Evolutionary conservation across 2,329 filamentous ascomycete genomes (phyloP).

Genomic region (Fusarium solani-melongenae): DNA sequence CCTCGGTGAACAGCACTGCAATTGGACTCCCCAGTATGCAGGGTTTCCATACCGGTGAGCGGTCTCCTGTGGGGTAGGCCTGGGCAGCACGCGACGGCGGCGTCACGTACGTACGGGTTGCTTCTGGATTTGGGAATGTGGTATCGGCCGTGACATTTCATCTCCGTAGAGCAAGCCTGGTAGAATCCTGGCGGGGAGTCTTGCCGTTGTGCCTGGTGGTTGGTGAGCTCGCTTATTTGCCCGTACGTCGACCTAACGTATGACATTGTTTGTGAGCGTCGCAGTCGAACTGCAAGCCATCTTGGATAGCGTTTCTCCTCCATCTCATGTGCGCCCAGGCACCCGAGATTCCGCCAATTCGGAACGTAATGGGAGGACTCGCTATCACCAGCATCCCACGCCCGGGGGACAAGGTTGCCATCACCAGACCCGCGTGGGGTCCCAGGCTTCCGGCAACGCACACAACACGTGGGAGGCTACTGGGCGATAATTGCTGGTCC

Average conservation of each 20-base stretch:
- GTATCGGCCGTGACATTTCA: conserved; percentile 10
- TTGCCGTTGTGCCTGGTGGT: not conserved
- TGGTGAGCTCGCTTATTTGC: not conserved
- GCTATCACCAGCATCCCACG: conserved; percentile 32
- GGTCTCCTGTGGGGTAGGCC: conserved; percentile 29
- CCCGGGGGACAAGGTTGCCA: conserved; percentile 14
- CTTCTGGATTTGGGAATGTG: conserved; percentile 11
- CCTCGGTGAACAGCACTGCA: conserved; percentile 3
- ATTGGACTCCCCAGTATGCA: conserved; percentile 32
- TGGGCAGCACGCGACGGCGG: not conserved
- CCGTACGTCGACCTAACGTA: not conserved
- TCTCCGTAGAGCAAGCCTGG: conserved; percentile 11
- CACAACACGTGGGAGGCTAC: conserved; percentile 23
- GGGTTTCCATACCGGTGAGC: conserved; percentile 37
- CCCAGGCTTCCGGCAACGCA: not conserved
- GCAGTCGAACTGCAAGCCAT: not conserved
- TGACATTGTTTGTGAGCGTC: not conserved
- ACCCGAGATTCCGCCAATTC: conserved; percentile 12
- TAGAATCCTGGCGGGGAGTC: not conserved
- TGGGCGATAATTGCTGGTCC: conserved; percentile 17
- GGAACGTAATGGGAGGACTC: conserved; percentile 26
- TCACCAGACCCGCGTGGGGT: conserved; percentile 33
- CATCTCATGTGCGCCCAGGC: not conserved
- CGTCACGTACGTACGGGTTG: conserved; percentile 16
- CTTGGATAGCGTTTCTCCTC: not conserved